phyloP scores from a whole-genome alignment of 2,329 filamentous ascomycete genomes.

The Furcasterigmium furcatum region DNA sequence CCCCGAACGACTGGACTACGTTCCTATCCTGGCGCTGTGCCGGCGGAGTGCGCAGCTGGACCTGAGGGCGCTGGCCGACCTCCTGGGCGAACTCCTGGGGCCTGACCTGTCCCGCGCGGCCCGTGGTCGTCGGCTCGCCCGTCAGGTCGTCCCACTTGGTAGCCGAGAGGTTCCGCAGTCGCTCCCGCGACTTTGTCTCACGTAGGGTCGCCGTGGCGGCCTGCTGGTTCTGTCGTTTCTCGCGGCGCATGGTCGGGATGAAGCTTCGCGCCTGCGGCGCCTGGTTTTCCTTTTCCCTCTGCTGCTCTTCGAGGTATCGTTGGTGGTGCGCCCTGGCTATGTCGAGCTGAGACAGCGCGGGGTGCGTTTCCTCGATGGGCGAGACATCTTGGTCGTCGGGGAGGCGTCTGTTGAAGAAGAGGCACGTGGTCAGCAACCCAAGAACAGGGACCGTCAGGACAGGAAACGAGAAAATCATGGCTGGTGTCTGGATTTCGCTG shows the following conservation, averaged over 20 bases:
- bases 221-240: constrained; percentile 42
- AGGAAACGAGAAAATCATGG: neutral
- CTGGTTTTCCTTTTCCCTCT: constrained; percentile 11
- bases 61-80: constrained; percentile 19
- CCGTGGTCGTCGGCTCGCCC: constrained; percentile 60
- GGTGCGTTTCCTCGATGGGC: constrained; percentile 43
- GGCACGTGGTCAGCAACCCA: constrained; percentile 12
- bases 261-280: constrained; percentile 31
- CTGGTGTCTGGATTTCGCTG: neutral
- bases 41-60: constrained; percentile 18
- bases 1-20: constrained; percentile 31
- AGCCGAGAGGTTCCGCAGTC: constrained; percentile 26
- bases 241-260: constrained; percentile 50
- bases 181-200: constrained; percentile 34
- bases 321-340: constrained; percentile 3
- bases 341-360: constrained; percentile 28
- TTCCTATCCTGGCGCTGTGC: constrained; percentile 18
- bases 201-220: constrained; percentile 30
- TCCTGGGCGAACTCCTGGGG: constrained; percentile 44
- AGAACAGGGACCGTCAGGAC: too few relatives aligned
- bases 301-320: constrained; percentile 18
- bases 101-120: constrained; percentile 53
- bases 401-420: constrained; percentile 4
- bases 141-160: constrained; percentile 64
- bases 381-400: constrained; percentile 38